Percentiles rank a stretch among this genome's conserved stretches.
Conservation (phyloP, 2,329 filamentous ascomycete genomes). For the Aspergillus udagawae region DNA sequence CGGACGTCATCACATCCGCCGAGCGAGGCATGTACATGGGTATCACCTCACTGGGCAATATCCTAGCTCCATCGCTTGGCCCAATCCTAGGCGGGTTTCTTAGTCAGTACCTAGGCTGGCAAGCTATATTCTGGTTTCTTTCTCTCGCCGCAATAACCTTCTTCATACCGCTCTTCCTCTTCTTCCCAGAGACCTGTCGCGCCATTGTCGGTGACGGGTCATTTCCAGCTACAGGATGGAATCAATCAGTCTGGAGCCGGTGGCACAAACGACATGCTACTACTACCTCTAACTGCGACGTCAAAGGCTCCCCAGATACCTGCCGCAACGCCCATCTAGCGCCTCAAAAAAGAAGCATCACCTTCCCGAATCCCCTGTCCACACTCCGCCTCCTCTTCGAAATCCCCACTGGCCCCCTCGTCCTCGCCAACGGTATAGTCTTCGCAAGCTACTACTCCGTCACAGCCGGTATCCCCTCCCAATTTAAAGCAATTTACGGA, state of each 20-base stretch:
- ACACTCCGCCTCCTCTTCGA: slow-evolving; percentile 30
- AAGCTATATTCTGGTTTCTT: slow-evolving; percentile 53
- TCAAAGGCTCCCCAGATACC: neutral
- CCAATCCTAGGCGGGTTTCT: slow-evolving; percentile 51
- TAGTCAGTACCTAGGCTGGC: slow-evolving; percentile 48
- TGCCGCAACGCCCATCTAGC: neutral
- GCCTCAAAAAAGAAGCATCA: slow-evolving; percentile 4
- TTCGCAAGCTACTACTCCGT: slow-evolving; percentile 43
- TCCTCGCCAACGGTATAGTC: slow-evolving; percentile 37
- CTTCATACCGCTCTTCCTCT: slow-evolving; percentile 18
- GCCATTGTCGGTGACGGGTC: slow-evolving; percentile 33
- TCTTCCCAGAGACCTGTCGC: slow-evolving; percentile 36
- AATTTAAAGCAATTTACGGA: slow-evolving; percentile 35
- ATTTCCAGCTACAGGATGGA: slow-evolving; percentile 24
- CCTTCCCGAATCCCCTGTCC: slow-evolving; percentile 37
- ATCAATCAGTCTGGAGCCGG: slow-evolving; percentile 20
- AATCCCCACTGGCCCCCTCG: slow-evolving; percentile 26
- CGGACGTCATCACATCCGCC: slow-evolving; percentile 38
- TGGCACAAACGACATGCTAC: neutral
- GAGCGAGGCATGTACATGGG: slow-evolving; percentile 44
- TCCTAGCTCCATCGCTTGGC: slow-evolving; percentile 46
- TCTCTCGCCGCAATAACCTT: slow-evolving; percentile 37
- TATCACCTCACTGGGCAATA: slow-evolving; percentile 23
- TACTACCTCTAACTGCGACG: too few species aligned
- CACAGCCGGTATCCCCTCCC: slow-evolving; percentile 35